These are phyloP conservation scores for Gracilaria caudata DNA, from an alignment of 23 red algal species.

Conservation along the genomic window DNA sequence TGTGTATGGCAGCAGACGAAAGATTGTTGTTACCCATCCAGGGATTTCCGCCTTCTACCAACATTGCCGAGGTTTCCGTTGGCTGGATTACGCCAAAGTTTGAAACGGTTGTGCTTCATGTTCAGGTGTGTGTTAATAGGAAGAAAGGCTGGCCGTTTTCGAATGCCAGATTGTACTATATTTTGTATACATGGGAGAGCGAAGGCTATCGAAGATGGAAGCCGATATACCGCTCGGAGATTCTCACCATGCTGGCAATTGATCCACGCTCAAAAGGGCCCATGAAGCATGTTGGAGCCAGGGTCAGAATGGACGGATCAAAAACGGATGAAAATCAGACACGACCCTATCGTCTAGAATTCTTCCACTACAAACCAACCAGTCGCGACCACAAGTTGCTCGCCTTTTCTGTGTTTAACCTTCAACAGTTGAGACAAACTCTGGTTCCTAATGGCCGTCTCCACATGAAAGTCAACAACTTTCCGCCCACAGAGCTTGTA, in stretches of 20 bases:
- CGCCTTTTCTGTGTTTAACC: conserved; percentile 10
- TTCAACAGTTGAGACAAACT: conserved; percentile 39
- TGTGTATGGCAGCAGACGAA: conserved; percentile 5
- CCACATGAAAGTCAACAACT: conserved; percentile 12
- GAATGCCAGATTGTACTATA: conserved; percentile 28
- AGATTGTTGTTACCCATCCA: not conserved
- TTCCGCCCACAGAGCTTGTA: conserved; percentile 27
- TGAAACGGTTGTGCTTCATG: conserved; percentile 12
- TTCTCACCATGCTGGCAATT: conserved; percentile 15
- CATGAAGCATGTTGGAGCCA: conserved; percentile 48
- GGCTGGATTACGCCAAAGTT: conserved; percentile 15
- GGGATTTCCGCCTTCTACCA: not conserved
- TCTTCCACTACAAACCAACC: conserved; percentile 56
- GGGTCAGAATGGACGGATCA: conserved; percentile 17
- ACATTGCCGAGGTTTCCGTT: conserved; percentile 10
- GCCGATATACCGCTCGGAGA: conserved; percentile 45
- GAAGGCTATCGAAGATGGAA: conserved; percentile 28
- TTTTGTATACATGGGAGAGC: conserved; percentile 41
- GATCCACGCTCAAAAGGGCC: conserved; percentile 11
- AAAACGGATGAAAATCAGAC: conserved; percentile 16
- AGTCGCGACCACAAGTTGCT: conserved; percentile 25
- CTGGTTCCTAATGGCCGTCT: not conserved
- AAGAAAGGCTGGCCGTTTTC: conserved; percentile 61
- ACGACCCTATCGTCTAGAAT: conserved; percentile 43
- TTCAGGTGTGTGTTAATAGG: conserved; percentile 19